Evolutionary conservation across 345 rosid genomes (phyloP).

Genomic region (Hirschfeldia incana): DNA sequence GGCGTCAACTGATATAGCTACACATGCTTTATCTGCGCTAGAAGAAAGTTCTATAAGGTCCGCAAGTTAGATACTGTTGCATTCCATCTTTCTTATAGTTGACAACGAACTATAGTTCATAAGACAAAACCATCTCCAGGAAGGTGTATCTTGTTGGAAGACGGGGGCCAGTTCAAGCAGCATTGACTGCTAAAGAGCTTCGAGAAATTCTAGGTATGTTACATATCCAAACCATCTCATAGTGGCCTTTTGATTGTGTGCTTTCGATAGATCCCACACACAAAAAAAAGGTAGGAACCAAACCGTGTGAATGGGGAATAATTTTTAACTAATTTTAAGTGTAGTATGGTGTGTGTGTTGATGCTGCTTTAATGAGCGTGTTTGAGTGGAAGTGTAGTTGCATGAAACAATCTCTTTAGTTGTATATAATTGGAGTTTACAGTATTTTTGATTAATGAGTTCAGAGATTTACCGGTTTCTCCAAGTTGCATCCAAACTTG

Average conservation of each 20-base stretch:
- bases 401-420: background rate
- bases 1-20: conserved; percentile 83
- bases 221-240: background rate
- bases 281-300: background rate
- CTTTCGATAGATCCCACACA: background rate
- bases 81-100: background rate
- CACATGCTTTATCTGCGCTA: conserved; percentile 71
- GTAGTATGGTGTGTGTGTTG: background rate
- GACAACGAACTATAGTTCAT: conserved; percentile 14
- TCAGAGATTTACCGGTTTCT: background rate
- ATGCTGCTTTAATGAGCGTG: background rate
- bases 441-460: background rate
- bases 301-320: background rate
- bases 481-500: background rate
- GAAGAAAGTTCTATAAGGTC: conserved; percentile 81
- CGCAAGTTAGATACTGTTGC: background rate
- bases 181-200: conserved; percentile 94
- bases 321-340: background rate
- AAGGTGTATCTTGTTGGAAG: conserved; percentile 87
- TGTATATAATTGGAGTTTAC: background rate
- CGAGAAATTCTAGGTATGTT: conserved; percentile 81
- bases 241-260: background rate
- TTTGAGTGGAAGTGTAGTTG: background rate
- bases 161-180: conserved; percentile 97
- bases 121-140: conserved; percentile 46